A percentile compares a stretch with the other conserved stretches of the same genome.
Conservation (phyloP, 1,139 yeast species). For the Arxiozyma bovina region DNA sequence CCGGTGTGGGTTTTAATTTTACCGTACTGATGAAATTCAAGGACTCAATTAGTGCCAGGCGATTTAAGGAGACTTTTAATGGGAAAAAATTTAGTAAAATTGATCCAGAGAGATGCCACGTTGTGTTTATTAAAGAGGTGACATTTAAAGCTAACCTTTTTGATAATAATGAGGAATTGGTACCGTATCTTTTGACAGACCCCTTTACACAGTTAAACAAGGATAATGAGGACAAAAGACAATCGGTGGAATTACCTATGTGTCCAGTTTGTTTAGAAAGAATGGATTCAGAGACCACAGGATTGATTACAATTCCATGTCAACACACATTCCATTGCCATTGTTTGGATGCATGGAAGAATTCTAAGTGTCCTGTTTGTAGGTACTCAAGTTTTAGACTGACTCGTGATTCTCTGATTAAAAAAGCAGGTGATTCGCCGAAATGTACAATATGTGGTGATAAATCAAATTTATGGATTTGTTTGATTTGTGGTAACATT, state of each 20-base stretch:
- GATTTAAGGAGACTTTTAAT: constrained; percentile 57
- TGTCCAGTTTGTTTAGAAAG: constrained; percentile 92
- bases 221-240: constrained; percentile 1
- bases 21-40: constrained; percentile 72
- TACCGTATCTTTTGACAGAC: constrained; percentile 66
- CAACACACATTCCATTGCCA: constrained; percentile 92
- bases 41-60: constrained; percentile 44
- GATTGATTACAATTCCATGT: constrained; percentile 79
- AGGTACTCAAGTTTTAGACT: constrained; percentile 50
- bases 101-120: constrained; percentile 86
- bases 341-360: constrained; percentile 83
- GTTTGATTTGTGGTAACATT: constrained; percentile 78
- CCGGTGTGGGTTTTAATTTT: constrained; percentile 51
- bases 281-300: constrained; percentile 76
- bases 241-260: constrained; percentile 62
- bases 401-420: constrained; percentile 19
- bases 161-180: constrained; percentile 16
- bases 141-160: constrained; percentile 28
- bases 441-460: constrained; percentile 42
- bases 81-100: constrained; percentile 74
- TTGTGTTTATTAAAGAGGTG: constrained; percentile 58
- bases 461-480: constrained; percentile 76
- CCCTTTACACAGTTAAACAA: constrained; percentile 40
- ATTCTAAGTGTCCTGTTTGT: constrained; percentile 88
- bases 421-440: constrained; percentile 33